Evolutionary conservation across 179 eudicot genomes (phyloP).

Genomic region (Corrigiola litoralis): DNA sequence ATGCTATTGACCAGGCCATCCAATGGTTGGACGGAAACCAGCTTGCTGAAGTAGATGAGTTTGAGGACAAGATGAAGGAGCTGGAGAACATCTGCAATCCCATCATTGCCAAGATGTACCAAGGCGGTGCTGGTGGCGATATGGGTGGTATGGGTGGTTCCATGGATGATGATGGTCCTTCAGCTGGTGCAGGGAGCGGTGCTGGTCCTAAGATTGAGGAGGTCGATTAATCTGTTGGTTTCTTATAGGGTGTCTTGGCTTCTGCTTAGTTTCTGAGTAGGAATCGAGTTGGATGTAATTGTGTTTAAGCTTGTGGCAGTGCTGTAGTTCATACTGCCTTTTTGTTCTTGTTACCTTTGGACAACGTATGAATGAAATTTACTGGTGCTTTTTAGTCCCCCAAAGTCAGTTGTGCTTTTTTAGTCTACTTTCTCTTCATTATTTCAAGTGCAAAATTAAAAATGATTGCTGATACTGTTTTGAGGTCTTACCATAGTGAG

Average conservation of each 20-base stretch:
- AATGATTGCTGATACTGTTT: too few relatives aligned
- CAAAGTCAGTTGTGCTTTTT: too few relatives aligned
- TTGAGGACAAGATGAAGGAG: slow-evolving; percentile 57
- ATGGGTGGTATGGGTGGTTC: slow-evolving; percentile 20
- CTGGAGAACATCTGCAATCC: slow-evolving; percentile 50
- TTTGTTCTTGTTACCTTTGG: too few relatives aligned
- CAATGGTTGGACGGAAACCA: slow-evolving; percentile 58
- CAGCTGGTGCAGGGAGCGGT: slow-evolving; percentile 30
- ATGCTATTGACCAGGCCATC: slow-evolving; percentile 42
- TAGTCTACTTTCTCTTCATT: too few relatives aligned
- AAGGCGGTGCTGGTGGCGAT: slow-evolving; percentile 33
- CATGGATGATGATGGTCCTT: slow-evolving; percentile 38
- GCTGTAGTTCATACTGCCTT: too few relatives aligned
- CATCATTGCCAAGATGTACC: slow-evolving; percentile 49
- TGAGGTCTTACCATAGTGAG: too few relatives aligned
- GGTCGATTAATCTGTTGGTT: slow-evolving; percentile 29
- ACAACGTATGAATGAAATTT: too few relatives aligned
- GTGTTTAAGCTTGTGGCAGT: too few relatives aligned
- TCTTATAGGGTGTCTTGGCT: neutral
- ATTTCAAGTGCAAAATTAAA: too few relatives aligned
- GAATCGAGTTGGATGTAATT: too few relatives aligned
- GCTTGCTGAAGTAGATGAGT: slow-evolving; percentile 55
- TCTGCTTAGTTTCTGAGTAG: neutral
- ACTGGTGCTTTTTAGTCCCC: too few relatives aligned
- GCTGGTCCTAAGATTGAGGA: slow-evolving; percentile 59